Base-by-base conservation (phyloP, 192 early-diverging fungal genomes). In the Coemansia sp. region DNA sequence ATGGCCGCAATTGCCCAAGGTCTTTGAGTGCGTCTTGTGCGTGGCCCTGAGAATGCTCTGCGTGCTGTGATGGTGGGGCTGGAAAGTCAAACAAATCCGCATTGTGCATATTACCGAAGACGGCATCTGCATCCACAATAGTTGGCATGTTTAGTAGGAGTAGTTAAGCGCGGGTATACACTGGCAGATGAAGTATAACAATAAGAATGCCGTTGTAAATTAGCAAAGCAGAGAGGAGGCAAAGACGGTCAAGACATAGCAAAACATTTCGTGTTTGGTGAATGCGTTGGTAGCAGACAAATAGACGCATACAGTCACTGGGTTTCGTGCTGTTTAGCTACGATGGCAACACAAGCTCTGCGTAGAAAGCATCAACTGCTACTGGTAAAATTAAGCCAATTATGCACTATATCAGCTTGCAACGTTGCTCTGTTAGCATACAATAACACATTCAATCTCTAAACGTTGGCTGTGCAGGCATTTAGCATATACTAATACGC, bases 11-110 rank as follows among this genome's bases (percentile, higher is more conserved):
- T 11, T 42, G 15, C 4, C 40, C 11, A 42, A 42, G 40, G 12
- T 2, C 40, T 42, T 42, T n/a, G 40, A 4, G 40, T 3, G 40
- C 40, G 40, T 42, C 40, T n/a, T 42, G 40, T 11, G 3, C 40
- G 4, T 5, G 5, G n/a, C 19, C 20, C 48, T 2, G 48, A 7
- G 48, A 10, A 12, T 49, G 48, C 20, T 17, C 48, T 19, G 11
- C n/a, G 8, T 31, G 56, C 59, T 11, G 53, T 59, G 11, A 31
- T 31, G 75, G 76, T 11, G 76, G 71, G 1, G 52, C 56, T 1
- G 76, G 76, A 38, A 79, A 79, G 40, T 65, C 71, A 23, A 69
- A 79, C 40, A 79, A 26, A 31, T 69, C 59, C 2, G 50, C 31
- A 15, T 14, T 40, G 11, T 62, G 70, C 22, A 34, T 19, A 23